These are phyloP conservation scores for Vinca minor DNA, from an alignment of 257 asterid species.

Conservation along the genomic window DNA sequence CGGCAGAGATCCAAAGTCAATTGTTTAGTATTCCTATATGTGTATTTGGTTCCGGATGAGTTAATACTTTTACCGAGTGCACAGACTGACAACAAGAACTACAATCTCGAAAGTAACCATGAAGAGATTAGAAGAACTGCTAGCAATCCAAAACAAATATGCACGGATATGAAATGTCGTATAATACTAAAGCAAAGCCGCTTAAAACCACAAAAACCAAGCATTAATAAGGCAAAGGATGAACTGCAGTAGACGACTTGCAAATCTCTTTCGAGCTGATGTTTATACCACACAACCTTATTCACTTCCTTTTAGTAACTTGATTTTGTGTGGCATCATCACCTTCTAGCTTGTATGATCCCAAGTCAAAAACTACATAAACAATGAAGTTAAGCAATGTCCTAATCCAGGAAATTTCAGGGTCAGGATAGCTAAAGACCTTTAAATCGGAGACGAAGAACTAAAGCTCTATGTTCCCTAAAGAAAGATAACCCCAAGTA, in stretches of 20 bases:
- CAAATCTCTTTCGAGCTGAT: not conserved
- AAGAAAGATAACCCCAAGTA: not conserved
- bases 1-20: not conserved
- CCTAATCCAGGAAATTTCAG: not conserved
- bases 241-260: not conserved
- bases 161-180: not conserved
- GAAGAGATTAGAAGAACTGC: not conserved
- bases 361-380: not conserved
- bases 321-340: not conserved
- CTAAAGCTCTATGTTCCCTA: not conserved
- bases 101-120: not conserved
- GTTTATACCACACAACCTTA: not conserved
- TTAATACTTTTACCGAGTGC: not conserved
- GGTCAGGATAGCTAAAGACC: not conserved
- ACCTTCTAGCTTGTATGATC: not conserved
- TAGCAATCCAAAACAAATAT: not conserved
- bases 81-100: not conserved
- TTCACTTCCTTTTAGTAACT: not conserved
- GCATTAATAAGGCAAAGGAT: not conserved
- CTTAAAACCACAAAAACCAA: not conserved
- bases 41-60: not conserved
- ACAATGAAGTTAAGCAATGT: not conserved
- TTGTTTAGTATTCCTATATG: not conserved
- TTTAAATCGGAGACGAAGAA: not conserved
- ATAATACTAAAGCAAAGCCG: not conserved